Evolutionary conservation across 2,329 filamentous ascomycete genomes (phyloP).

Genomic region (Penicillium sp.): DNA sequence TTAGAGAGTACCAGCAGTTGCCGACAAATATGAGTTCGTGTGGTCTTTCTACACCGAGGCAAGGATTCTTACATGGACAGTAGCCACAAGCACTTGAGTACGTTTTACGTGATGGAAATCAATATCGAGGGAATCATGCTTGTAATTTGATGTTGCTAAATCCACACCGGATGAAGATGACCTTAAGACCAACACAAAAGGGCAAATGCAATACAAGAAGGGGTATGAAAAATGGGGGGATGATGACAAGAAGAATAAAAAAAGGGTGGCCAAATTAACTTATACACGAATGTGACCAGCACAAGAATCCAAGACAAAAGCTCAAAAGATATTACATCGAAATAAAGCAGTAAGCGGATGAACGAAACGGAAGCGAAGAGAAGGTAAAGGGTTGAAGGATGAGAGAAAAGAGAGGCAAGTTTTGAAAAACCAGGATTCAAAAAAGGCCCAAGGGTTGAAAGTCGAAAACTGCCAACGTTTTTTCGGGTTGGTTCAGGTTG

Average conservation of each 20-base stretch:
- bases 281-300: conserved; percentile 44
- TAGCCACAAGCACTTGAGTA: not conserved
- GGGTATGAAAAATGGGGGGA: conserved; percentile 35
- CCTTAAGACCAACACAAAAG: conserved; percentile 25
- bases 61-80: too few relatives aligned
- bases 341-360: conserved; percentile 25
- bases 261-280: conserved; percentile 32
- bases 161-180: conserved; percentile 18
- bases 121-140: conserved; percentile 11
- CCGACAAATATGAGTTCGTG: not conserved
- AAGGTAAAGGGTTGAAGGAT: conserved; percentile 15
- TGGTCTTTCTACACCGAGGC: too few relatives aligned
- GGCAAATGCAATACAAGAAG: conserved; percentile 31
- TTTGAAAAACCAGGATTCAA: conserved; percentile 50
- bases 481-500: conserved; percentile 17
- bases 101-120: not conserved
- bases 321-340: conserved; percentile 34
- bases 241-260: conserved; percentile 7
- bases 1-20: not conserved
- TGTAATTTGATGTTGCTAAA: conserved; percentile 20
- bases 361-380: conserved; percentile 20
- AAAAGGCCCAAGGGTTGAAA: conserved; percentile 21
- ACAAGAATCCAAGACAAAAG: conserved; percentile 31
- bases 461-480: conserved; percentile 16
- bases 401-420: conserved; percentile 36